These are phyloP conservation scores for Berberis vulgaris DNA, from an alignment of 164 flowering plant genomes.

Conservation along the genomic window DNA sequence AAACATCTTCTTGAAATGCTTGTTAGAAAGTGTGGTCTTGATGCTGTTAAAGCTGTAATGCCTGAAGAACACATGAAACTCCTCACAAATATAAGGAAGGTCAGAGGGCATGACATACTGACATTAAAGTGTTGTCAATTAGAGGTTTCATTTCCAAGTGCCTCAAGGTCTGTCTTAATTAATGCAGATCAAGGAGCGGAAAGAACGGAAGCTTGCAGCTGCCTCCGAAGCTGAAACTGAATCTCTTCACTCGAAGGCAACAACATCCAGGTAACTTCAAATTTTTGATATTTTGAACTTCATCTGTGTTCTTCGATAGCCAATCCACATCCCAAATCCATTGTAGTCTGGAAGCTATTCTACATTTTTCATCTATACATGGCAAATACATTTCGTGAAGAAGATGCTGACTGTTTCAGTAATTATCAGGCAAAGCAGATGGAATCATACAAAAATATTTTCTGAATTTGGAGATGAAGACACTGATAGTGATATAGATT, in stretches of 20 bases:
- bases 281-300: not conserved
- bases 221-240: slow-evolving; percentile 40
- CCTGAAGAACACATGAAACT: slow-evolving; percentile 97
- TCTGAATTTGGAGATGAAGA: slow-evolving; percentile 73
- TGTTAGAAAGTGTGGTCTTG: slow-evolving; percentile 82
- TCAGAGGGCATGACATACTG: slow-evolving; percentile 45
- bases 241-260: slow-evolving; percentile 66
- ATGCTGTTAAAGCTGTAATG: slow-evolving; percentile 93
- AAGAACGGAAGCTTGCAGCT: slow-evolving; percentile 46
- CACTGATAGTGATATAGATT: slow-evolving; percentile 33
- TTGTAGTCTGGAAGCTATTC: too few relatives aligned
- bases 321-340: too few relatives aligned
- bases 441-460: slow-evolving; percentile 95
- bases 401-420: not conserved
- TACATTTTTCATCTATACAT: too few relatives aligned
- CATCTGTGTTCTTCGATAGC: not conserved
- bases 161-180: not conserved
- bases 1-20: slow-evolving; percentile 91
- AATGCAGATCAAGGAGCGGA: slow-evolving; percentile 67
- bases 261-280: slow-evolving; percentile 64
- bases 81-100: slow-evolving; percentile 91
- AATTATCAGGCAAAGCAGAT: slow-evolving; percentile 61
- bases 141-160: not conserved
- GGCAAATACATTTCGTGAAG: not conserved
- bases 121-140: not conserved